A percentile compares a stretch with the other conserved stretches of the same genome.
These are phyloP conservation scores for Secale cereale DNA, from an alignment of 176 grass and related monocot species.

Conservation along the genomic window DNA sequence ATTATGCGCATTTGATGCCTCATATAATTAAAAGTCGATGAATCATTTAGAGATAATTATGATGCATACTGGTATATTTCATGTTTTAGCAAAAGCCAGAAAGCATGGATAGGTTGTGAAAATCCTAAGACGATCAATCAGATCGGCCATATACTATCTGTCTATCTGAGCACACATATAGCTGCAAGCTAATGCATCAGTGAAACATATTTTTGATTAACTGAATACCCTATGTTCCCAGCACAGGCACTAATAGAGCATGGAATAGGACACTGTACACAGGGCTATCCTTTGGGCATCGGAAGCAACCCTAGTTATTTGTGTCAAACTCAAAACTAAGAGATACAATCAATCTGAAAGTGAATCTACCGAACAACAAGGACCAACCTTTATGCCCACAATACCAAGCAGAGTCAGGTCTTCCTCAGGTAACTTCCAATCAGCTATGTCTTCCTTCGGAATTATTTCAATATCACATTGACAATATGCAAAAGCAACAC, in stretches of 20 bases:
- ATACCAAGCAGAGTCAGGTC: slow-evolving; percentile 76
- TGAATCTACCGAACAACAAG: slow-evolving; percentile 24
- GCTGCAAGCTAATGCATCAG: background rate
- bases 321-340: background rate
- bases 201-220: background rate
- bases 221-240: background rate
- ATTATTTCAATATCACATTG: slow-evolving; percentile 41
- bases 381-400: slow-evolving; percentile 85
- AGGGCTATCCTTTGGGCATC: background rate
- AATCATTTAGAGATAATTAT: background rate
- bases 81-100: background rate
- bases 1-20: slow-evolving; percentile 17
- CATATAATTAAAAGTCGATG: background rate
- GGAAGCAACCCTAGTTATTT: background rate
- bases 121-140: background rate
- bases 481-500: slow-evolving; percentile 90
- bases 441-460: slow-evolving; percentile 59
- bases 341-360: background rate
- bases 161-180: background rate
- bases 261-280: slow-evolving; percentile 6
- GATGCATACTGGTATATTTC: background rate
- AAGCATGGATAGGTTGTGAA: slow-evolving; percentile 8
- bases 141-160: background rate
- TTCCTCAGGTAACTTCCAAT: slow-evolving; percentile 90
- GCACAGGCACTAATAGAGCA: background rate